Base-by-base conservation (phyloP, 768 basidiomycete genomes). In the Boletus reticulatus region DNA sequence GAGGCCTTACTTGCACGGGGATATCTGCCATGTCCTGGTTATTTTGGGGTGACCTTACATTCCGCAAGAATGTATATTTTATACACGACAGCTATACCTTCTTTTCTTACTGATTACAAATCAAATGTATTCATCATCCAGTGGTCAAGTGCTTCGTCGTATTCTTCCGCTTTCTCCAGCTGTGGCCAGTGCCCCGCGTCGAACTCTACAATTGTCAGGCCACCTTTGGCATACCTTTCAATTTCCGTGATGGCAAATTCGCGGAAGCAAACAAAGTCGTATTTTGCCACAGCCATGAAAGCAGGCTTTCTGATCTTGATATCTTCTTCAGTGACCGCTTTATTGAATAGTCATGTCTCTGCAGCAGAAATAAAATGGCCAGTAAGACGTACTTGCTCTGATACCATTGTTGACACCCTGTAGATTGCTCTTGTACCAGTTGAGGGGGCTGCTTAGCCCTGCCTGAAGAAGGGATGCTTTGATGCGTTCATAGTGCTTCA, bases 131-230 rank as follows among this genome's bases (percentile, higher is more conserved):
- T 56, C 17, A 43, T 45, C 32, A 66, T 55, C 76, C 76, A 78
- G n/a, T 53, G 59, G 31, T 68, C 56, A 36, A 78, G 68, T n/a
- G 65, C 69, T 7, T 58, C 53, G 43, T 76, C 79, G 32, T 77
- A 59, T 39, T 67, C 64, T 20, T 72, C 69, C 0, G 72, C 62
- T 27, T 60, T 64, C 48, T 73, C 72, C 57, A 78, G 50, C 4
- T 67, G 67, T 10, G 67, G 58, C 73, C 75, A 80, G 51, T 79
- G 78, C 2, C 72, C 73, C 4, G 67, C 60, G 32, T 76, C 71
- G 29, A 74, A 72, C 48, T 72, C 72, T 50, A 57, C 65, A 9
- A 69, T 55, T 11, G 71, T 72, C 43, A 69, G 46, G 29, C 65
- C 61, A 43, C 65, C 67, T 36, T 57, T 56, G 9, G 70, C 67